These are phyloP conservation scores for Candida ulmi DNA, from an alignment of 805 yeast species.

Conservation along the genomic window DNA sequence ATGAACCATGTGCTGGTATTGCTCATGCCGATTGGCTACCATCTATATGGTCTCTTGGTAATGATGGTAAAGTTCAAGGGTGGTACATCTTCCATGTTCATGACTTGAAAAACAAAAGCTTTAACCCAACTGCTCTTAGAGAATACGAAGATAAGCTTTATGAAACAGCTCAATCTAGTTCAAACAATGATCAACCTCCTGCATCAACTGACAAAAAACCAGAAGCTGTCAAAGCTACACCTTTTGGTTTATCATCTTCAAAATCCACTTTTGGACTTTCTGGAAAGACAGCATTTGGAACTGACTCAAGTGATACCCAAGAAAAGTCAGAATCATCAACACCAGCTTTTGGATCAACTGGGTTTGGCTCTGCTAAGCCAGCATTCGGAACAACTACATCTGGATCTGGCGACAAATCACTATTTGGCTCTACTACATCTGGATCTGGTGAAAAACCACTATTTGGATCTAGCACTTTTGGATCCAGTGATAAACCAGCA, in stretches of 20 bases:
- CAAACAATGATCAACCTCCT: background rate
- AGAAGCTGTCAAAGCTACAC: too few relatives aligned
- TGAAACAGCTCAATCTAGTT: background rate
- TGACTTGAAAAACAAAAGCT: slow-evolving; percentile 34
- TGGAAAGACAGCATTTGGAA: too few relatives aligned
- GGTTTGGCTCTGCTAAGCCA: slow-evolving; percentile 4
- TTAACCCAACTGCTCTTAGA: background rate
- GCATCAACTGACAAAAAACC: background rate
- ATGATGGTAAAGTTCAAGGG: slow-evolving; percentile 53
- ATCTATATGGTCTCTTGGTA: slow-evolving; percentile 53
- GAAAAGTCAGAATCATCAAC: background rate
- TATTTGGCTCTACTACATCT: slow-evolving; percentile 1
- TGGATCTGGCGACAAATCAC: slow-evolving; percentile 3
- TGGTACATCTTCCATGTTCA: slow-evolving; percentile 61
- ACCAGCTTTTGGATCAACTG: slow-evolving; percentile 10
- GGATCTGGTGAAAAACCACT: too few relatives aligned
- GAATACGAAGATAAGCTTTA: slow-evolving; percentile 5
- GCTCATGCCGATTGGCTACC: slow-evolving; percentile 63
- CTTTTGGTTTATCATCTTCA: too few relatives aligned
- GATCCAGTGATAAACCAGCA: too few relatives aligned
- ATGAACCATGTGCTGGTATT: slow-evolving; percentile 51
- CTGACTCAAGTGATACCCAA: too few relatives aligned
- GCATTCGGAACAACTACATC: slow-evolving; percentile 3
- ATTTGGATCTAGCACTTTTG: too few relatives aligned
- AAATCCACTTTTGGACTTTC: slow-evolving; percentile 10